phyloP scores from a whole-genome alignment of 2,329 filamentous ascomycete genomes.

The Ceratocystis cacaofunesta region DNA sequence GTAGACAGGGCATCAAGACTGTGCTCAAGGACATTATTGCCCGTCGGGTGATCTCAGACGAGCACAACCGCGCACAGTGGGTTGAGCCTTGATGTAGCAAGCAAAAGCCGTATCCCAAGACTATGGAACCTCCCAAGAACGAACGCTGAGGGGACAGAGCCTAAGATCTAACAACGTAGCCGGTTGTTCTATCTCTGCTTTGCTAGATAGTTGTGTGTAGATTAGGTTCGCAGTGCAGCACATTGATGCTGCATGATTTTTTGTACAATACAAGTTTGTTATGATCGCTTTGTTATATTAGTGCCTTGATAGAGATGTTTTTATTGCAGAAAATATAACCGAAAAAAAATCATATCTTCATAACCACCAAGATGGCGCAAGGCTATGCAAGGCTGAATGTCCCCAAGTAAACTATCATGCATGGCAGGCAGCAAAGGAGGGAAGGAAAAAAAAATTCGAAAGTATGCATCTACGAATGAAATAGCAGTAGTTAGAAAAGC shows the following conservation, averaged over 20 bases:
- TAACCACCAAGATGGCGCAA: background rate
- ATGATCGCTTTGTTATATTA: background rate
- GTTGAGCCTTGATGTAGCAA: constrained; percentile 8
- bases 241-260: background rate
- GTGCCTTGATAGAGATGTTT: background rate
- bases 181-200: background rate
- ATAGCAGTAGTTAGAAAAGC: no score
- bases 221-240: constrained; percentile 9
- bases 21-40: constrained; percentile 54
- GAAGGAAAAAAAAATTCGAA: no score
- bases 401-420: no score
- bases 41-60: constrained; percentile 41
- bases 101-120: background rate
- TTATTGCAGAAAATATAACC: background rate
- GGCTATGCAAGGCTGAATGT: no score
- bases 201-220: constrained; percentile 7
- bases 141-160: background rate
- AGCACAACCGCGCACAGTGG: constrained; percentile 32
- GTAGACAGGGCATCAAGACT: constrained; percentile 54
- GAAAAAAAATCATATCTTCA: background rate
- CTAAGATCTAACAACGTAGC: background rate
- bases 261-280: constrained; percentile 15
- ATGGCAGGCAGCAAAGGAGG: no score
- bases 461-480: no score
- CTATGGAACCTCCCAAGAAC: background rate